Base-by-base conservation (phyloP, 345 rosid species). In the Eucalyptus curtisii region DNA sequence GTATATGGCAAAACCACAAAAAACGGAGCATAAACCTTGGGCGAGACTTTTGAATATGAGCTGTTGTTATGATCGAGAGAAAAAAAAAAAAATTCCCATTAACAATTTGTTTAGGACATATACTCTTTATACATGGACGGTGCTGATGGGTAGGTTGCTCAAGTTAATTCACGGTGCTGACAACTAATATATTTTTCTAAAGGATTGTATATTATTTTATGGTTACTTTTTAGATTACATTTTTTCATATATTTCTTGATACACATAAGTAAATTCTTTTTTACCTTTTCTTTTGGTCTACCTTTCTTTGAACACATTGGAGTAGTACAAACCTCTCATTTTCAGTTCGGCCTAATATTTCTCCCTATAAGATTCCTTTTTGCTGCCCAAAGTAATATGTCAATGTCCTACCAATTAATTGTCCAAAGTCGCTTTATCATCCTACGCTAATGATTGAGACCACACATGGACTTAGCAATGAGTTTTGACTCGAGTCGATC, bases 41-140 rank as follows among this genome's bases (percentile, higher is more conserved):
- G 27, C 1, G 3, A 12, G 27, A 10, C 4, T 76, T 71, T 37
- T 6, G 45, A 24, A 44, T 15, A 5, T 1, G 0, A 3, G 3
- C 2, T 5, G 1, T 37, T 4, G 3, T 10, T 20, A 71, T 19
- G 2, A 37, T 20, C 30, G 3, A 76, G 1, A 37, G 25, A 71
- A 40, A 20, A 19, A 10, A 5, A 37, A 71, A 76, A 3, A 17
- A 68, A 10, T 11, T 33, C 25, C 11, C 44, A 10, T 68, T 71
- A 33, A 68, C 2, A 16, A 12, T 3, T 20, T 19, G 1, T 20
- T 71, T 10, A 71, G 25, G 45, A 71, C 22, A 37, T 19, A 52
- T 8, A 10, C 13, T 24, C 4, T 71, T 71, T 20, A 19, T 37
- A 37, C 82, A 37, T 19, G 27, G 27, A 37, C 13, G 82, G 14